Conservation (phyloP, 371 early-diverging fungal genomes). For the Mortierella sp. region DNA sequence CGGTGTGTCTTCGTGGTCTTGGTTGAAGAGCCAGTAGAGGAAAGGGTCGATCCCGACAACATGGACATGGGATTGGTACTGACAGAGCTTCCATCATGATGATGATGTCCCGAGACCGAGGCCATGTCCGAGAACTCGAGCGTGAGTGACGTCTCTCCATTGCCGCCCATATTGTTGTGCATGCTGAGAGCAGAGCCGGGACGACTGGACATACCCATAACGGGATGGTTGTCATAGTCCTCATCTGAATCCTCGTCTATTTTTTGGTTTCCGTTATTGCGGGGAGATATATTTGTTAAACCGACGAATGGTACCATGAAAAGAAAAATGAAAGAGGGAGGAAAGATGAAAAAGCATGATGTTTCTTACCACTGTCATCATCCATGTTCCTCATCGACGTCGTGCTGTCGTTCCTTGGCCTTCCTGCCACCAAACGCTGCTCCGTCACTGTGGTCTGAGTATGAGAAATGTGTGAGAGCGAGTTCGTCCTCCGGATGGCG, state of each 20-base stretch:
- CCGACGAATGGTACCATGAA: background rate
- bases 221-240: slow-evolving; percentile 27
- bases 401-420: slow-evolving; percentile 38
- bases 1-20: slow-evolving; percentile 2
- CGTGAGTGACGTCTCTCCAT: slow-evolving; percentile 31
- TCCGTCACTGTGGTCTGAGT: slow-evolving; percentile 13
- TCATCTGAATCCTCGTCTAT: slow-evolving; percentile 44
- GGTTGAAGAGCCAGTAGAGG: background rate
- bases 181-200: slow-evolving; percentile 41
- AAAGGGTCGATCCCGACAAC: background rate
- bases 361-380: slow-evolving; percentile 39
- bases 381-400: slow-evolving; percentile 32
- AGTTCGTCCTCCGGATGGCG: slow-evolving; percentile 38
- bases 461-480: slow-evolving; percentile 32
- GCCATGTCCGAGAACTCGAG: slow-evolving; percentile 43
- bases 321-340: background rate
- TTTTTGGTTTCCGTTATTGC: too few relatives aligned
- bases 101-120: slow-evolving; percentile 26
- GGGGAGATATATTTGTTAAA: background rate
- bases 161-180: slow-evolving; percentile 37
- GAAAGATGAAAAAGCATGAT: background rate
- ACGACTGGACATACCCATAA: slow-evolving; percentile 24
- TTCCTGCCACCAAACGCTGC: slow-evolving; percentile 30
- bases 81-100: background rate
- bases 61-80: background rate